Evolutionary conservation across 129 eudicot species (phyloP).

Genomic region (Tanacetum coccineum): DNA sequence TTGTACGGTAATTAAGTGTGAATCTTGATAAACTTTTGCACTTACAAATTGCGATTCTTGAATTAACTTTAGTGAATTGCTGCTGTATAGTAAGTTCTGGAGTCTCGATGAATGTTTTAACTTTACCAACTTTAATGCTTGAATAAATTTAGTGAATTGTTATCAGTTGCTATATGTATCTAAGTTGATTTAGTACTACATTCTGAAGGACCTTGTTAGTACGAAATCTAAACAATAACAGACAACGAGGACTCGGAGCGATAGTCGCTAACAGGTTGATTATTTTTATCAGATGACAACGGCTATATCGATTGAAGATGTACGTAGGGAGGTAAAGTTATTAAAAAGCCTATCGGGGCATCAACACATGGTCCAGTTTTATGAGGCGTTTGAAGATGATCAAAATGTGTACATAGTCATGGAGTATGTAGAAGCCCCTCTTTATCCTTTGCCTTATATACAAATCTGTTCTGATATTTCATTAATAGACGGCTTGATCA

Average conservation of each 20-base stretch:
- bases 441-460: slow-evolving; percentile 4
- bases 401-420: slow-evolving; percentile 79
- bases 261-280: slow-evolving; percentile 15
- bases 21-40: neutral
- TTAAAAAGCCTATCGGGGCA: slow-evolving; percentile 86
- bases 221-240: too few relatives aligned
- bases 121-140: neutral
- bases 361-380: slow-evolving; percentile 67
- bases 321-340: slow-evolving; percentile 89
- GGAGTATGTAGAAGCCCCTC: slow-evolving; percentile 59
- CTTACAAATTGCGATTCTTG: neutral
- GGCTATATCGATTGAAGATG: slow-evolving; percentile 95
- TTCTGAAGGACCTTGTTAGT: too few relatives aligned
- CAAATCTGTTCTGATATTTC: neutral
- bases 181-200: too few relatives aligned
- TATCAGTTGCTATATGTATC: neutral
- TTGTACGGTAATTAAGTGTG: neutral
- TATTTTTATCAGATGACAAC: slow-evolving; percentile 71
- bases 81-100: neutral
- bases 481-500: neutral
- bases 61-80: neutral
- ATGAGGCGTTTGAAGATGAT: slow-evolving; percentile 94
- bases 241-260: too few relatives aligned
- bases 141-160: neutral
- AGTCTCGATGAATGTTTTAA: neutral